A percentile compares a stretch with the other conserved stretches of the same genome.
Conservation (phyloP, 2,329 filamentous ascomycete species). For the Plectosphaerella plurivora region DNA sequence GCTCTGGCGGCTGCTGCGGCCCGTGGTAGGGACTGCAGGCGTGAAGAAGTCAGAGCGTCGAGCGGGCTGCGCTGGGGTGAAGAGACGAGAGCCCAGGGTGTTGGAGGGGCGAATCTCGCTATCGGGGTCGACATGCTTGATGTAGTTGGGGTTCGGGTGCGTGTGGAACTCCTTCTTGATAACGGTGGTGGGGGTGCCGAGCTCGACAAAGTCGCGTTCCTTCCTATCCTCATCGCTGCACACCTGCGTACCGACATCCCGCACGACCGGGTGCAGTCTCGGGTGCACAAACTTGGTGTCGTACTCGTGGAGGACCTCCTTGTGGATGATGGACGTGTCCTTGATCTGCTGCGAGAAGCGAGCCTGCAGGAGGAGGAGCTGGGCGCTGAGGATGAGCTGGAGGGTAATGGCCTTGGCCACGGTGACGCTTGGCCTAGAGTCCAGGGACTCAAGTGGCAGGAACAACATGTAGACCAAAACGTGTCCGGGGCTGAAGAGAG, state of each 20-base stretch:
- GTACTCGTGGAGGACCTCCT: conserved; percentile 91
- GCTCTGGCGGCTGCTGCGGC: conserved; percentile 26
- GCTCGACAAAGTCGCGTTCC: conserved; percentile 37
- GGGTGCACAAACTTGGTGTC: conserved; percentile 95
- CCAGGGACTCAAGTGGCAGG: conserved; percentile 70
- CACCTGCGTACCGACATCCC: conserved; percentile 76
- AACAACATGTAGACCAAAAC: conserved; percentile 87
- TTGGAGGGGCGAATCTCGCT: conserved; percentile 2
- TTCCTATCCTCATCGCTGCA: conserved; percentile 41
- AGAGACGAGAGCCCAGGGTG: conserved; percentile 7
- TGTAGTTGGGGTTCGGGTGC: conserved; percentile 79
- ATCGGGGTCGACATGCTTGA: conserved; percentile 68
- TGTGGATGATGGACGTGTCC: conserved; percentile 79
- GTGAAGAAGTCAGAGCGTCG: conserved; percentile 30
- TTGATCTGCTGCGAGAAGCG: conserved; percentile 81
- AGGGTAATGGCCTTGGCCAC: conserved; percentile 79
- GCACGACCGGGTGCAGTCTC: conserved; percentile 73
- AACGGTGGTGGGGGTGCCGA: conserved; percentile 52
- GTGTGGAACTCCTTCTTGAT: conserved; percentile 75
- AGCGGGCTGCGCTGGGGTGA: conserved; percentile 12
- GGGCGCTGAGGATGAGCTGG: conserved; percentile 67
- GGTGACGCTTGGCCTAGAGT: conserved; percentile 79
- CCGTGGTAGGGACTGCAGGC: conserved; percentile 17
- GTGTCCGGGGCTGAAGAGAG: conserved; percentile 89
- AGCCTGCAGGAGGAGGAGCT: conserved; percentile 69